A percentile compares a stretch with the other conserved stretches of the same genome.
Evolutionary conservation across 1,139 yeast species (phyloP).

Genomic region (Candida labiduridarum): DNA sequence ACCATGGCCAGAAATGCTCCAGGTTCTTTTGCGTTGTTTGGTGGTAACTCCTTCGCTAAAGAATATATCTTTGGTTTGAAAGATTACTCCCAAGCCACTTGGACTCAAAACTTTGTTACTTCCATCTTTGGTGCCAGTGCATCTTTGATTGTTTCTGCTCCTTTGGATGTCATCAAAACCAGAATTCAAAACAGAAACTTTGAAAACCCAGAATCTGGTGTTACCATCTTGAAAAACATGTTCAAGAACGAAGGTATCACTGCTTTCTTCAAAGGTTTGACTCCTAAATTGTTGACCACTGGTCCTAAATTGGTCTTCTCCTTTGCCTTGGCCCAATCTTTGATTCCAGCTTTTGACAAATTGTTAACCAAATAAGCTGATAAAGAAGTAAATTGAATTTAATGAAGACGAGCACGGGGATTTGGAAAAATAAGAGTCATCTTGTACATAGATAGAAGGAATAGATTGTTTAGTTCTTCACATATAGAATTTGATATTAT

Average conservation of each 20-base stretch:
- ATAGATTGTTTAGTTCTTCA: constrained; percentile 4
- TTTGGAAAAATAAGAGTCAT: not conserved
- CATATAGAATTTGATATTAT: constrained; percentile 1
- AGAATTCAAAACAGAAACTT: constrained; percentile 96
- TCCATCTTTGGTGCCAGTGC: constrained; percentile 99
- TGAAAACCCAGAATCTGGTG: constrained; percentile 93
- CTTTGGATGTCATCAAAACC: constrained; percentile 96
- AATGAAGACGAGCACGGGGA: constrained; percentile 19
- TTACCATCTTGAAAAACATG: constrained; percentile 91
- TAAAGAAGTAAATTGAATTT: not conserved
- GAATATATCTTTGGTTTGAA: constrained; percentile 86
- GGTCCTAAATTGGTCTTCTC: constrained; percentile 98
- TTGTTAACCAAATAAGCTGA: constrained; percentile 29
- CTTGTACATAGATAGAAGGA: constrained; percentile 10
- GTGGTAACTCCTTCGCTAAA: constrained; percentile 98
- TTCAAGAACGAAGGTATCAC: constrained; percentile 83
- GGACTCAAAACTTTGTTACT: constrained; percentile 92
- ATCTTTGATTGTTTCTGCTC: constrained; percentile 94
- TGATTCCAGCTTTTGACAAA: constrained; percentile 93
- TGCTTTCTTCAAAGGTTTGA: constrained; percentile 95
- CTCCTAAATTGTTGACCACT: constrained; percentile 94
- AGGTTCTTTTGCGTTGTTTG: constrained; percentile 95
- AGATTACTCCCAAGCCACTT: constrained; percentile 89
- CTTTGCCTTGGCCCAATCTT: constrained; percentile 93
- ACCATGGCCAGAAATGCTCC: constrained; percentile 99